Base-by-base conservation (phyloP, 2,329 filamentous ascomycete species). In the Amesomyces nigricolor region DNA sequence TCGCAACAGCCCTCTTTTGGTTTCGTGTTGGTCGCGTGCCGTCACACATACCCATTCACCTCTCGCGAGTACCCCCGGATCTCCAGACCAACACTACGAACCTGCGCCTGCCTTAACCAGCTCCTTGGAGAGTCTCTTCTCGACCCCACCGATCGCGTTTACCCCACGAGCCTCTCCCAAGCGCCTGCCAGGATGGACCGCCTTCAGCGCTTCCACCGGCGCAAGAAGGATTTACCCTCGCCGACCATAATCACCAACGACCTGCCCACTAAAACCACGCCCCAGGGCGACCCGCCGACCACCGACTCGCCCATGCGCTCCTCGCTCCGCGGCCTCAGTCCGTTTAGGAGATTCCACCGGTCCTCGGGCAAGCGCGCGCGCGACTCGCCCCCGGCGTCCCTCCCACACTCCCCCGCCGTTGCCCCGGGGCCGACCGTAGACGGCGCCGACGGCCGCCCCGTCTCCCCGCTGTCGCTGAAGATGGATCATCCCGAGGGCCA, bases 291-390 rank as follows among this genome's bases (percentile, higher is more conserved):
- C 44, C 58, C 42, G 40, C 61, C 43, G 37, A 53, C 60, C 22
- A 22, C 22, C 47, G 39, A 51, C 16, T 44, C 56, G 26, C 53
- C 59, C 19, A 35, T 49, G 45, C 58, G 58, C 30, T 26, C 22
- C 22, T 50, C 58, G 13, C 55, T 56, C 22, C 62, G 57, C 16
- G 62, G 63, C 49, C 60, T 62, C 26, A 63, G 58, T 44, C 67
- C 67, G 10, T 70, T 70, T 49, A 59, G 67, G 3, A 64, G 61
- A 29, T 64, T 70, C 32, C 62, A 64, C 32, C 64, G 66, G n/a
- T 62, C 64, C 5, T 64, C 64, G 5, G 62, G 63, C 10, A 70
- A 71, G 58, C 61, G 66, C 17, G 64, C 62, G 38, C 65, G 66
- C 45, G 65, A 64, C 39, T 66, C 64, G 16, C 65, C 66, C 9